Evolutionary conservation across 2,329 filamentous ascomycete species (phyloP).

Genomic region (Aspergillus neotritici): DNA sequence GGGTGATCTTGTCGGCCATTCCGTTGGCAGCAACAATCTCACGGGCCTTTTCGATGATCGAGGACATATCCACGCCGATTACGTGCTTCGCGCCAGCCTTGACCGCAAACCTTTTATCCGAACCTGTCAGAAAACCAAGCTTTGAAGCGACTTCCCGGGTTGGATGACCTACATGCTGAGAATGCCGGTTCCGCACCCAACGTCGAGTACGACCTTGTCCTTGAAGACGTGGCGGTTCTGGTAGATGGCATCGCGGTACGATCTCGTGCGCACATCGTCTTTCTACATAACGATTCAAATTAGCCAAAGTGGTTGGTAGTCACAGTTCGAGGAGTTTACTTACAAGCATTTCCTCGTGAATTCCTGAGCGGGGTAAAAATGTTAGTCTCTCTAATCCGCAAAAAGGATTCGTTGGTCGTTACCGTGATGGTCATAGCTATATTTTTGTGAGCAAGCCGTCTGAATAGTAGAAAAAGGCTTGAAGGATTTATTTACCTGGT

Average conservation of each 20-base stretch:
- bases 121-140: constrained; percentile 12
- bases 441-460: constrained; percentile 14
- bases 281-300: constrained; percentile 54
- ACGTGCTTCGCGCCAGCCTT: constrained; percentile 97
- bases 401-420: constrained; percentile 30
- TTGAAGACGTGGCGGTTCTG: constrained; percentile 94
- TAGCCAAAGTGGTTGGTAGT: constrained; percentile 2
- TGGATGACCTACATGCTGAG: constrained; percentile 76
- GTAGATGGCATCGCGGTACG: constrained; percentile 95
- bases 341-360: constrained; percentile 98
- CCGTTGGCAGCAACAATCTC: constrained; percentile 93
- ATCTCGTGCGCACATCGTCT: constrained; percentile 94
- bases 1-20: constrained; percentile 90
- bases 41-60: constrained; percentile 96
- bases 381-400: constrained; percentile 15
- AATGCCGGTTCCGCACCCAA: constrained; percentile 94
- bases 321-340: constrained; percentile 36
- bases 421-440: constrained; percentile 97
- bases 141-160: not conserved
- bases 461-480: no score
- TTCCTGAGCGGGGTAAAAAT: constrained; percentile 54
- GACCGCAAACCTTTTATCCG: constrained; percentile 73
- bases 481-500: constrained; percentile 62
- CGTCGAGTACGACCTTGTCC: constrained; percentile 90
- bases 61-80: constrained; percentile 98